Evolutionary conservation across 2,329 filamentous ascomycete species (phyloP).

Genomic region (Rhynchosporium graminicola): DNA sequence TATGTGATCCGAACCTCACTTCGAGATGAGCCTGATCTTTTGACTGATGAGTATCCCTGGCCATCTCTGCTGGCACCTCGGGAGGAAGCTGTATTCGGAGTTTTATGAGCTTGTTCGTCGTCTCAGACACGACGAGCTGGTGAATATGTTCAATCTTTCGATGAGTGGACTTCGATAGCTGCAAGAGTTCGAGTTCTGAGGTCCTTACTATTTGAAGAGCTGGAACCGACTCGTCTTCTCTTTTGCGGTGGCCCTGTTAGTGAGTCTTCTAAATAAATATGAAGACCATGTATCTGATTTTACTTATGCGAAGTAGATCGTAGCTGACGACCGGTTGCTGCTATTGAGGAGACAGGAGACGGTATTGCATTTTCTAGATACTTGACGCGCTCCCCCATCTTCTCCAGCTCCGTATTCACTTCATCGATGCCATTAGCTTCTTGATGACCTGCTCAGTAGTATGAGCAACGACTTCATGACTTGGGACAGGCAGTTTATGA

Average conservation of each 20-base stretch:
- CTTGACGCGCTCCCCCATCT: conserved; percentile 29
- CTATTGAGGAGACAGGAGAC: not conserved
- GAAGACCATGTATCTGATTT: not conserved
- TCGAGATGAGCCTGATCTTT: not conserved
- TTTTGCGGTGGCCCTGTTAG: not conserved
- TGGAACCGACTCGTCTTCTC: not conserved
- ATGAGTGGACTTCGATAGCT: not conserved
- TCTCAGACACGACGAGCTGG: not conserved
- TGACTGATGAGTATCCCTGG: not conserved
- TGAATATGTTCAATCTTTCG: not conserved
- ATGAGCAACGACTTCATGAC: conserved; percentile 29
- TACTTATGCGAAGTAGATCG: not conserved
- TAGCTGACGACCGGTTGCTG: not conserved
- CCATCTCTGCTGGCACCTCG: no score
- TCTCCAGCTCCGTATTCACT: conserved; percentile 31
- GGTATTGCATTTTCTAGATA: conserved; percentile 19
- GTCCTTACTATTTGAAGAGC: not conserved
- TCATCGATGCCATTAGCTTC: conserved; percentile 35
- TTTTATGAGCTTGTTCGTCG: not conserved
- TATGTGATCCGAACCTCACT: conserved; percentile 3
- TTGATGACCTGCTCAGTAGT: conserved; percentile 29
- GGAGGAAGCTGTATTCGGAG: not conserved
- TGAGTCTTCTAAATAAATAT: not conserved
- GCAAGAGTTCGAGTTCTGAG: not conserved
- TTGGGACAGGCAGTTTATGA: conserved; percentile 5